phyloP scores from a whole-genome alignment of 2,329 filamentous ascomycete genomes.

The Microsporum audouinii region DNA sequence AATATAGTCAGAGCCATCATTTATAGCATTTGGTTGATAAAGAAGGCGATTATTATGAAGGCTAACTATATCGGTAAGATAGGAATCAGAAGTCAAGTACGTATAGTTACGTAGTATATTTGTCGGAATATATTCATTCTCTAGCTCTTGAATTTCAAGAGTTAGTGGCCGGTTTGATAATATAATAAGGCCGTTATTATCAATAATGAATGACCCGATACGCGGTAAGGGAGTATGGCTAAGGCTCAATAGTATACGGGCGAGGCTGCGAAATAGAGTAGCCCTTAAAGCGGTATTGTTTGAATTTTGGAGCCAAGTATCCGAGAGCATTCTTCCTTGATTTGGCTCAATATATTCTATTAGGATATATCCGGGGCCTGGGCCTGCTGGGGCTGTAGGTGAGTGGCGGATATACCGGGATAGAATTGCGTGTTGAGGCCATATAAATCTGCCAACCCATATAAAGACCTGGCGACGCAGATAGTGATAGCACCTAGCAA shows the following conservation, averaged over 20 bases:
- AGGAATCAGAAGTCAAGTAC: slow-evolving; percentile 20
- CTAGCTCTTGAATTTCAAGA: slow-evolving; percentile 17
- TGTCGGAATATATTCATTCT: slow-evolving; percentile 20
- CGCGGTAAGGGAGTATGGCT: slow-evolving; percentile 18
- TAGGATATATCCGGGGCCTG: slow-evolving; percentile 11
- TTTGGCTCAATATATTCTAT: slow-evolving; percentile 17
- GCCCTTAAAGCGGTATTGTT: slow-evolving; percentile 12
- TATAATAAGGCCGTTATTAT: slow-evolving; percentile 18
- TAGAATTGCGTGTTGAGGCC: background rate
- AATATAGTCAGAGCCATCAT: background rate
- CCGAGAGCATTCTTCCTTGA: slow-evolving; percentile 18
- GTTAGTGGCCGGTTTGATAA: slow-evolving; percentile 21
- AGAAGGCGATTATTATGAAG: slow-evolving; percentile 20
- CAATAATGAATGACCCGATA: slow-evolving; percentile 27
- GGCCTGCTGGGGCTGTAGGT: background rate
- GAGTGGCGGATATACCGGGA: background rate
- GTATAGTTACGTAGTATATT: slow-evolving; percentile 19
- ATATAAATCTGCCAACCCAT: background rate
- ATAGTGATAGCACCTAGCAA: background rate
- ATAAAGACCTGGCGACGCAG: background rate
- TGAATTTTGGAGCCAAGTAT: slow-evolving; percentile 14
- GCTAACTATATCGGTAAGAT: slow-evolving; percentile 20
- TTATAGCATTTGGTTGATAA: slow-evolving; percentile 20
- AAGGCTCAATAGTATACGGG: slow-evolving; percentile 15
- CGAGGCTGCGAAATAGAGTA: slow-evolving; percentile 17